A percentile compares a stretch with the other conserved stretches of the same genome.
Evolutionary conservation across 2,329 filamentous ascomycete species (phyloP).

Genomic region (Trichoderma cornu-damae): DNA sequence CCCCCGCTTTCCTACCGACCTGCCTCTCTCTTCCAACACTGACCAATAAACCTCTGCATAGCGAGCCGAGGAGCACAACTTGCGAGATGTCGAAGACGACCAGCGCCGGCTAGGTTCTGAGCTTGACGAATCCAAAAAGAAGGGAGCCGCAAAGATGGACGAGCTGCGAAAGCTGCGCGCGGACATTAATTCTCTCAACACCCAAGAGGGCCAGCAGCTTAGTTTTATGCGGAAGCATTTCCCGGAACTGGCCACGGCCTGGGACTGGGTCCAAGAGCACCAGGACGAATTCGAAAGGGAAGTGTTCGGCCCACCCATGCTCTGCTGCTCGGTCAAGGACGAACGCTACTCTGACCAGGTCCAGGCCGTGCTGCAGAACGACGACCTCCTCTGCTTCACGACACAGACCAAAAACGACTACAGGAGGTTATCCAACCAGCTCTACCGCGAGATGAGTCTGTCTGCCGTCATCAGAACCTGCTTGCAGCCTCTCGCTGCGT

Average conservation of each 20-base stretch:
- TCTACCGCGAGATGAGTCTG: constrained; percentile 60
- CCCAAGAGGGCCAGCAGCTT: constrained; percentile 68
- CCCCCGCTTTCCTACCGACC: not conserved
- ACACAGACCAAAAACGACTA: constrained; percentile 72
- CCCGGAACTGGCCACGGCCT: constrained; percentile 62
- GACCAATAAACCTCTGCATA: constrained; percentile 27
- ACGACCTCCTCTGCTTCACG: constrained; percentile 65
- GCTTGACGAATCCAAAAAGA: constrained; percentile 37
- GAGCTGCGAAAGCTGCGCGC: constrained; percentile 38
- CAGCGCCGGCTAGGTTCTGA: constrained; percentile 36
- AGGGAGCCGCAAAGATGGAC: constrained; percentile 39
- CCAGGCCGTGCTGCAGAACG: constrained; percentile 45
- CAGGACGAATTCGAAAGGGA: constrained; percentile 63
- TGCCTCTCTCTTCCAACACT: not conserved
- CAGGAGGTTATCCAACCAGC: constrained; percentile 60
- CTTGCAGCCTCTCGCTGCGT: constrained; percentile 48
- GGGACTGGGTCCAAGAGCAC: constrained; percentile 77
- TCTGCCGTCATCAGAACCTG: constrained; percentile 68
- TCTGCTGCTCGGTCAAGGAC: constrained; percentile 75
- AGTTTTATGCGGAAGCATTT: constrained; percentile 58
- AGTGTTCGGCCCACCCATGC: constrained; percentile 74
- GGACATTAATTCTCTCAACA: constrained; percentile 59
- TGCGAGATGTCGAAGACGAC: constrained; percentile 47
- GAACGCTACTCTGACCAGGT: constrained; percentile 56
- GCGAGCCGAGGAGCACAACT: constrained; percentile 56